phyloP scores from a whole-genome alignment of 805 yeast genomes.

The Candida incommunis region DNA sequence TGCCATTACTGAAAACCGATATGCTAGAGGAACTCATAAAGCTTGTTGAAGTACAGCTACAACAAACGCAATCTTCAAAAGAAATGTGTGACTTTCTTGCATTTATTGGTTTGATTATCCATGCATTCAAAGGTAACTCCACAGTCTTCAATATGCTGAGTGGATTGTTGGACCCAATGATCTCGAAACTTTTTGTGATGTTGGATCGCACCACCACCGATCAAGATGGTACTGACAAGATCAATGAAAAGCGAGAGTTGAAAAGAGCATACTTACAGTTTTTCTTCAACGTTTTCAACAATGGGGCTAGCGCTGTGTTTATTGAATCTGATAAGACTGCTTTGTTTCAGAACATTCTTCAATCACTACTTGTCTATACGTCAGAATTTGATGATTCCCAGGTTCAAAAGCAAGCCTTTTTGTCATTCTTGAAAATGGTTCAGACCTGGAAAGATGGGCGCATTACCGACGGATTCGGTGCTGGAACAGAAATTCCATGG shows the following conservation, averaged over 20 bases:
- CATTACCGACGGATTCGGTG: conserved; percentile 35
- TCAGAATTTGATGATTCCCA: conserved; percentile 48
- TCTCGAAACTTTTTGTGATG: conserved; percentile 43
- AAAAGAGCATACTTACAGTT: conserved; percentile 60
- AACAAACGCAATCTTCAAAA: conserved; percentile 39
- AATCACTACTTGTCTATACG: conserved; percentile 51
- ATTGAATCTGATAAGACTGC: conserved; percentile 52
- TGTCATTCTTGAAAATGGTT: conserved; percentile 47
- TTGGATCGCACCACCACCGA: conserved; percentile 32
- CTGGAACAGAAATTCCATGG: conserved; percentile 47
- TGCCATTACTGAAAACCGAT: conserved; percentile 49
- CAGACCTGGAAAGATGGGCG: conserved; percentile 55
- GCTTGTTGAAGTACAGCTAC: conserved; percentile 52
- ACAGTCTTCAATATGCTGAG: conserved; percentile 60
- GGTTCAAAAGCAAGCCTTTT: conserved; percentile 53
- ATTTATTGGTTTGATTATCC: conserved; percentile 79
- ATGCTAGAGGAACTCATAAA: conserved; percentile 47
- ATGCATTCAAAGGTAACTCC: conserved; percentile 53
- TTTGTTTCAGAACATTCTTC: conserved; percentile 44
- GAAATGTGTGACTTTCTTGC: conserved; percentile 74
- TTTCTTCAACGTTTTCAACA: conserved; percentile 54
- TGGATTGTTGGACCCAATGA: conserved; percentile 60
- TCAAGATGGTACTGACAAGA: conserved; percentile 25
- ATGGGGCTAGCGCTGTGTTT: conserved; percentile 67
- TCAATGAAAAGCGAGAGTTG: conserved; percentile 51